phyloP scores from a whole-genome alignment of 2,329 filamentous ascomycete species.

The Shiraia bambusicola region DNA sequence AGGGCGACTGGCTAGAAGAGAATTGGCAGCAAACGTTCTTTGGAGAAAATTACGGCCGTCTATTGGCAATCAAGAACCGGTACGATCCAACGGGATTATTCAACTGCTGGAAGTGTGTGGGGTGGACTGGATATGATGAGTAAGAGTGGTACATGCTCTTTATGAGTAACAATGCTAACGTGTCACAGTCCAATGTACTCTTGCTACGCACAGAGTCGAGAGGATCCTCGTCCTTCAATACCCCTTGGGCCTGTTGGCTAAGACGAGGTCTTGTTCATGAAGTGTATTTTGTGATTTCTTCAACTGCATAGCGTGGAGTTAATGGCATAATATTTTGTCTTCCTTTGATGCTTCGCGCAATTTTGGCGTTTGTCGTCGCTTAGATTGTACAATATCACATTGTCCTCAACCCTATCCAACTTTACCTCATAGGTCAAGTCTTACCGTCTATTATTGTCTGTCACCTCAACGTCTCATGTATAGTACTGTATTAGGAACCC shows the following conservation, averaged over 20 bases:
- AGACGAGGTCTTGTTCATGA: not conserved
- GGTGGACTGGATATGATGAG: conserved; percentile 39
- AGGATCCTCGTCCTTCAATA: conserved; percentile 22
- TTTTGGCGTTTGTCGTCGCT: conserved; percentile 1
- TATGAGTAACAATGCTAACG: conserved; percentile 7
- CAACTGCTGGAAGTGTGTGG: conserved; percentile 43
- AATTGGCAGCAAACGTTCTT: conserved; percentile 41
- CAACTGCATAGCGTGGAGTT: not conserved
- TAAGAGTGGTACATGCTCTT: conserved; percentile 13
- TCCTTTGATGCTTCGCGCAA: not conserved
- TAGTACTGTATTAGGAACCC: no score
- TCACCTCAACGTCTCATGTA: no score
- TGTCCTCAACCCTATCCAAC: no score
- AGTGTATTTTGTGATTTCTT: not conserved
- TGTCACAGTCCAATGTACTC: conserved; percentile 30
- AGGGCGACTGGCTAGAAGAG: conserved; percentile 40
- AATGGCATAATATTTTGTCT: not conserved
- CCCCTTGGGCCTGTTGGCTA: conserved; percentile 20
- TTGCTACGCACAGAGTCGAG: conserved; percentile 29
- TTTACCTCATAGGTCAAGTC: no score
- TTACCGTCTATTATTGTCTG: no score
- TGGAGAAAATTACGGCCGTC: conserved; percentile 31
- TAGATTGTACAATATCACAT: no score
- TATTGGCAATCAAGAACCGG: conserved; percentile 31
- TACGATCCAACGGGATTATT: conserved; percentile 38